Evolutionary conservation across 345 rosid species (phyloP).

Genomic region (Bruguiera sexangula): DNA sequence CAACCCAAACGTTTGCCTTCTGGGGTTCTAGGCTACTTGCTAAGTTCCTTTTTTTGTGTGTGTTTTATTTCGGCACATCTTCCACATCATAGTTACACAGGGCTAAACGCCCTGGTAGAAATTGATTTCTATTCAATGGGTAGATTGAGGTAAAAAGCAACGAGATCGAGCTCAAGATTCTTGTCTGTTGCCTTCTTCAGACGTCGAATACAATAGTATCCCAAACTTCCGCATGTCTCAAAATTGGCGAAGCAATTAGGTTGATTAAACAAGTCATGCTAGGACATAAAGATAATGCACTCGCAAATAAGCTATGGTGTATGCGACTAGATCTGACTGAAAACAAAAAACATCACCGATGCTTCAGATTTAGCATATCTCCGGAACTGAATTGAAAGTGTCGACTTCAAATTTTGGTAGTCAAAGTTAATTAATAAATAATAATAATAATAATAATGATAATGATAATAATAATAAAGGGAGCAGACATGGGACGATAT

Average conservation of each 20-base stretch:
- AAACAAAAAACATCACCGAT: too few relatives aligned
- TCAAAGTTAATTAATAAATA: too few relatives aligned
- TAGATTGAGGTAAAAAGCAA: conserved; percentile 5
- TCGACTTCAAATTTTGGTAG: too few relatives aligned
- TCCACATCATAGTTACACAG: not conserved
- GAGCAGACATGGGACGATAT: conserved; percentile 25
- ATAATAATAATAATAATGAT: too few relatives aligned
- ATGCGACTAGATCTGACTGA: too few relatives aligned
- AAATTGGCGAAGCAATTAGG: not conserved
- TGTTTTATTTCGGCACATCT: too few relatives aligned
- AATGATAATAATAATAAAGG: too few relatives aligned
- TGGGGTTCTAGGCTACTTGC: too few relatives aligned
- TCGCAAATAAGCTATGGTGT: not conserved
- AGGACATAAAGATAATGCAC: not conserved
- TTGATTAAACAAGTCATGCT: not conserved
- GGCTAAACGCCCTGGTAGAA: not conserved
- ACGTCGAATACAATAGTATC: conserved; percentile 1
- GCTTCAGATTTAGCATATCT: too few relatives aligned
- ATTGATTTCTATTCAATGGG: not conserved
- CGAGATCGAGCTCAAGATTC: conserved; percentile 25
- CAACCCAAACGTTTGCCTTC: too few relatives aligned
- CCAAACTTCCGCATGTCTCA: not conserved
- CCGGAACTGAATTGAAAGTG: too few relatives aligned
- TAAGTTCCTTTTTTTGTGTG: too few relatives aligned
- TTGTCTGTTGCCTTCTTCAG: conserved; percentile 19